Evolutionary conservation across 208 protist species (phyloP), one percentile per base, ranked within the genome.

Genomic region (Crithidia expoeki): DNA sequence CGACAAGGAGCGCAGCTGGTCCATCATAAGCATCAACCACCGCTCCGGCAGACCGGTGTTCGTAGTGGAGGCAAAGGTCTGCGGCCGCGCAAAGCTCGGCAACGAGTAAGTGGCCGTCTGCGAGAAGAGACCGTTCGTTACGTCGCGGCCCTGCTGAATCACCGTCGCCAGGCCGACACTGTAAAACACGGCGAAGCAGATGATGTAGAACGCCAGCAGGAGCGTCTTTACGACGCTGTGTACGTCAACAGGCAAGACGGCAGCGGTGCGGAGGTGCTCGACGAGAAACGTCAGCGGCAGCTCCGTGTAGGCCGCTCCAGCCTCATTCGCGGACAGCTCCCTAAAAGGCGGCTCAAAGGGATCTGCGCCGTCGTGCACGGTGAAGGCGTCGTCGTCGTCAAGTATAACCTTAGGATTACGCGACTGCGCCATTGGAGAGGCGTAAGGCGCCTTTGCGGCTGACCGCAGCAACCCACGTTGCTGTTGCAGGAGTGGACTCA

Each of bases 201-300:
- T 38, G 40, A 56, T 19, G 28, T 70, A 68, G 40, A 64, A 25
- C 11, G 55, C 17, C 9, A 55, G 47, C 40, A 55, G 21, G 23
- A 70, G 6, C 36, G 64, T 23, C 28, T 33, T 21, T n/a, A 33
- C 34, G 11, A 60, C 2, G 0, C n/a, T 36, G 32, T 47, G 60
- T 0, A 56, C 32, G 60, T 57, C 50, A n/a, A 59, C 25, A n/a
- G 34, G 66, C 12, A 57, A 65, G 17, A 51, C 25, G 2, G 66
- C 66, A n/a, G 66, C 66, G 42, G 46, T 21, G 33, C 66, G 69
- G 23, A 83, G 68, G 33, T 72, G 62, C 2, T 25, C 33, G 0
- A 76, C 21, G 19, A 84, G 58, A 38, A 84, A 88, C 40, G 38
- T 46, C 33, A 84, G 47, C n/a, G 83, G 83, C 42, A 88, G 58